phyloP scores from a whole-genome alignment of 306 rosid genomes.

The Fragaria nilgerrensis region DNA sequence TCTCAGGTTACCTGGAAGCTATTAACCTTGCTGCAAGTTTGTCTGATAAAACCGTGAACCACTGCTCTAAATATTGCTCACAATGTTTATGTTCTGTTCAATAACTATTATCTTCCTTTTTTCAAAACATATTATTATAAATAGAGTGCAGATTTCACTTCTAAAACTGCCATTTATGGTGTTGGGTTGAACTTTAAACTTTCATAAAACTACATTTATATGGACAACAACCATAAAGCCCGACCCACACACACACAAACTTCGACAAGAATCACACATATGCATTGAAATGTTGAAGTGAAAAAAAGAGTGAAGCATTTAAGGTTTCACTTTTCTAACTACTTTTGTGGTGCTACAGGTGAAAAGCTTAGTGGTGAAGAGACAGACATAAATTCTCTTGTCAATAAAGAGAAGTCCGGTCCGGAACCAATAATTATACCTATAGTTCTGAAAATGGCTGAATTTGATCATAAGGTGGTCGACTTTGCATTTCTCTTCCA shows the following conservation, averaged over 20 bases:
- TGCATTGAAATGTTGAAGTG: background rate
- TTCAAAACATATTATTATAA: background rate
- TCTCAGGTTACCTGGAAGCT: constrained; percentile 43
- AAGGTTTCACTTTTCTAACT: constrained; percentile 15
- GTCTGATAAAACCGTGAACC: constrained; percentile 43
- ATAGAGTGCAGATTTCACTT: background rate
- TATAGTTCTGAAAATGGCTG: constrained; percentile 89
- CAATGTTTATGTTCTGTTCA: constrained; percentile 6
- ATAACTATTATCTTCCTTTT: background rate
- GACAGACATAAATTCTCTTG: constrained; percentile 31
- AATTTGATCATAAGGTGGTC: constrained; percentile 91
- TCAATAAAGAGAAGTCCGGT: constrained; percentile 66
- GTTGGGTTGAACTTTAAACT: background rate
- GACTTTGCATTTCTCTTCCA: constrained; percentile 1
- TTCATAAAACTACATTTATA: background rate
- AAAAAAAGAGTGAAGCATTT: constrained; percentile 11
- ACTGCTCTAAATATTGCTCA: constrained; percentile 15
- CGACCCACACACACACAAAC: background rate
- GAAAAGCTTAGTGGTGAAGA: constrained; percentile 44
- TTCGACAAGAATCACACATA: background rate
- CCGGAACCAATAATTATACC: constrained; percentile 80
- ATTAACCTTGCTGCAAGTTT: constrained; percentile 35
- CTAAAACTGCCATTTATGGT: background rate
- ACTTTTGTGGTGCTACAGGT: constrained; percentile 45
- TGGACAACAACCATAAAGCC: background rate